Evolutionary conservation across 371 early-diverging fungal genomes (phyloP), one percentile per base, ranked within the genome.

Genomic region (Mucor piriformis): DNA sequence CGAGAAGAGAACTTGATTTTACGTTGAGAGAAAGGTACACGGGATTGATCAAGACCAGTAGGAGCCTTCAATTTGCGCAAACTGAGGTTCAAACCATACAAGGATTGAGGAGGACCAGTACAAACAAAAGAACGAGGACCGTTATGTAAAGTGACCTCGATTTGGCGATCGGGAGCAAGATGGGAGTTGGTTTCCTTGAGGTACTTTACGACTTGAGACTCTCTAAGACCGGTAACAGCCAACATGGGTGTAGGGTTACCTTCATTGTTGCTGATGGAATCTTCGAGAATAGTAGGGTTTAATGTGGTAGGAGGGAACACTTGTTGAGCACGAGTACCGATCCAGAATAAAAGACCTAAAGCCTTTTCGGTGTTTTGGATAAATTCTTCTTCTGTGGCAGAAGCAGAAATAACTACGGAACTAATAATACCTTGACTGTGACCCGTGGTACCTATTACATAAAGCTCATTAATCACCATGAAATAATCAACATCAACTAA

Each of bases 231-330:
- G 61, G 86, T 83, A 59, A 95, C 80, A 60, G 92, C 84, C 66
- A 97, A 82, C 97, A 97, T 97, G 43, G 94, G 93, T 8, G 93
- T 91, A n/a, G 96, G 96, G 35, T 89, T 89, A 56, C 95, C 95
- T 73, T 97, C 97, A 57, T 89, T 88, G 83, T 92, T 91, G 63
- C 79, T 81, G 43, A 93, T 81, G 15, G 94, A 95, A 73, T 95
- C 97, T 76, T 93, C 88, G 35, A 93, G 76, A 68, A 94, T 84
- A 61, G 85, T 76, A 46, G 96, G 95, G 79, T 93, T 91, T 57
- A 93, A 74, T 18, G 94, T 92, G n/a, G 92, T 93, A 23, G 84
- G 83, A 54, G 96, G 97, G 79, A 88, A 92, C 2, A 88, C 89
- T 69, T 89, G 87, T 73, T 94, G 92, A 56, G 94, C 83, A 42